A percentile compares a stretch with the other conserved stretches of the same genome.
These are phyloP conservation scores for Linanthus parryae DNA, from an alignment of 148 eudicot genomes.

Conservation along the genomic window DNA sequence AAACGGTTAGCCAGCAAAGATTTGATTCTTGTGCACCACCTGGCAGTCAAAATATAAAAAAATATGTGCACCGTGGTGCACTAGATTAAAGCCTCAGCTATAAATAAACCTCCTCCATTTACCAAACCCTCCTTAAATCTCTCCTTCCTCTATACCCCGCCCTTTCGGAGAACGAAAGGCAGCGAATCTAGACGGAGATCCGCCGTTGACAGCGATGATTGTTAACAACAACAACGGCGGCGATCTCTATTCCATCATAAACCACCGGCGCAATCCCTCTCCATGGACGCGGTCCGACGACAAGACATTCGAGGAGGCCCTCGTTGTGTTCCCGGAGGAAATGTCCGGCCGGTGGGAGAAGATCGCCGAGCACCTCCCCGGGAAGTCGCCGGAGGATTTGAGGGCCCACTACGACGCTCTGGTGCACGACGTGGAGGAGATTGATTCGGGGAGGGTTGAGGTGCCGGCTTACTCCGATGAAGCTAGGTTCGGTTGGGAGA, in stretches of 20 bases:
- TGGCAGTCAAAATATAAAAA: too few relatives aligned
- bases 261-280: too few relatives aligned
- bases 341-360: slow-evolving; percentile 29
- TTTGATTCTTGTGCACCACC: too few relatives aligned
- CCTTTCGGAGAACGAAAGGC: background rate
- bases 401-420: slow-evolving; percentile 41
- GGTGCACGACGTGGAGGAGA: slow-evolving; percentile 35
- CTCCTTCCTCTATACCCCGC: background rate
- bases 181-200: background rate
- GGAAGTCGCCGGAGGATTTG: slow-evolving; percentile 39
- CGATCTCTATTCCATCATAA: background rate
- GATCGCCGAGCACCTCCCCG: slow-evolving; percentile 33
- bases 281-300: slow-evolving; percentile 39
- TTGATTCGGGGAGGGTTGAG: slow-evolving; percentile 50
- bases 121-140: background rate
- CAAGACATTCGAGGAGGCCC: slow-evolving; percentile 41
- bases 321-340: slow-evolving; percentile 32
- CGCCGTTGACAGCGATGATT: background rate
- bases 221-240: background rate
- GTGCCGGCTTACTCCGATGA: slow-evolving; percentile 35
- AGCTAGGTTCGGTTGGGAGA: slow-evolving; percentile 2
- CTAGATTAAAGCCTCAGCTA: too few relatives aligned
- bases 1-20: too few relatives aligned
- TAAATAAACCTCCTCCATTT: too few relatives aligned
- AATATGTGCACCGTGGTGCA: too few relatives aligned